Percentiles rank a stretch among this genome's conserved stretches.
These are phyloP conservation scores for Hysterium pulicare DNA, from an alignment of 2,329 filamentous ascomycete species.

Conservation along the genomic window DNA sequence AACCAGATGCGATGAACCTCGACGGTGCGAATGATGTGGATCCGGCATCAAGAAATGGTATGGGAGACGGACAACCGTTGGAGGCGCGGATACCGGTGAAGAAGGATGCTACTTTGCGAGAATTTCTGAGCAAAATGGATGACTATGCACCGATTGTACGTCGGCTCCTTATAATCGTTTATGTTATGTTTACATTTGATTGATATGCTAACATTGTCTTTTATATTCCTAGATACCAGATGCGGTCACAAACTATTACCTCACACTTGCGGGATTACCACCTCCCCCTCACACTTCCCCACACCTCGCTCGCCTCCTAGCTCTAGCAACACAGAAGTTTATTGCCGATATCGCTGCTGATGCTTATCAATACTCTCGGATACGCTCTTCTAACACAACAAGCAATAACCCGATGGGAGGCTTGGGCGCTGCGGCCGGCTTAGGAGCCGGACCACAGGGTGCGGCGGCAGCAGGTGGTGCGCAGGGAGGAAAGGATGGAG, in stretches of 20 bases:
- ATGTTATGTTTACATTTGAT: neutral
- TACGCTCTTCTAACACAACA: slow-evolving; percentile 86
- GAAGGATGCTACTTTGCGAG: slow-evolving; percentile 88
- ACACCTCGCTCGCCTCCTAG: slow-evolving; percentile 86
- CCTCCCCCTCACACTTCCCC: slow-evolving; percentile 87
- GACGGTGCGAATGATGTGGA: slow-evolving; percentile 40
- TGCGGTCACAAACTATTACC: slow-evolving; percentile 96
- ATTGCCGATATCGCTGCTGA: slow-evolving; percentile 96
- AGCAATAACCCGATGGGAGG: slow-evolving; percentile 90
- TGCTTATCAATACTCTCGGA: slow-evolving; percentile 95
- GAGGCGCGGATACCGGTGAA: slow-evolving; percentile 70
- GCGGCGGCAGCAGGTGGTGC: slow-evolving; percentile 54
- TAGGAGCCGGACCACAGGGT: slow-evolving; percentile 63
- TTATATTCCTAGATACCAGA: slow-evolving; percentile 72
- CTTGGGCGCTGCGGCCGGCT: slow-evolving; percentile 66
- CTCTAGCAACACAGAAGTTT: slow-evolving; percentile 98
- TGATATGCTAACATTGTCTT: slow-evolving; percentile 1
- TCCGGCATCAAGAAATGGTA: slow-evolving; percentile 31
- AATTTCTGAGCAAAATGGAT: slow-evolving; percentile 95
- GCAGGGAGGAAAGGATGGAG: slow-evolving; percentile 47
- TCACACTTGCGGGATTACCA: slow-evolving; percentile 90
- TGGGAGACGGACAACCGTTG: slow-evolving; percentile 43
- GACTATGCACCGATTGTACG: slow-evolving; percentile 94
- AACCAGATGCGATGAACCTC: slow-evolving; percentile 39
- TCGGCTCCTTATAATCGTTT: slow-evolving; percentile 12